Conservation (phyloP, 176 grass and related monocot species). For the Avena eriantha region DNA sequence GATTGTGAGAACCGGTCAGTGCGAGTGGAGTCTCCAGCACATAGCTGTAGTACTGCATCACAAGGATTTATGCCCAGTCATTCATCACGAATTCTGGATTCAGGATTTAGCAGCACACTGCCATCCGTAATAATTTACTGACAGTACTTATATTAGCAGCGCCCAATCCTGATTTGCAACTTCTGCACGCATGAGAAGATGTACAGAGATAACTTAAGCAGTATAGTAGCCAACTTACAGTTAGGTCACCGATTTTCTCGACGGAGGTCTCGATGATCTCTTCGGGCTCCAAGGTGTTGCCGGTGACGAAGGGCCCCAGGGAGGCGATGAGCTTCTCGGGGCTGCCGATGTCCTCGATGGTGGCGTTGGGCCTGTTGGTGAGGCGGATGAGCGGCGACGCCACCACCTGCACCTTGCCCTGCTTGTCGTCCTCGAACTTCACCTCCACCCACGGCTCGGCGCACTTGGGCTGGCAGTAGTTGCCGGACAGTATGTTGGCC, state of each 20-base stretch:
- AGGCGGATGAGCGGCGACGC: constrained; percentile 89
- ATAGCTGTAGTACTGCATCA: constrained; percentile 92
- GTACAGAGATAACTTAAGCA: no score
- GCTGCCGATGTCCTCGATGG: constrained; percentile 91
- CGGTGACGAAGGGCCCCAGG: constrained; percentile 93
- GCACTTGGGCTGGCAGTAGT: constrained; percentile 98
- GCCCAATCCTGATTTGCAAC: neutral
- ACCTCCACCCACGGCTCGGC: constrained; percentile 99
- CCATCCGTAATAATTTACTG: neutral
- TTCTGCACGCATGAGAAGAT: no score
- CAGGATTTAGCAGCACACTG: neutral
- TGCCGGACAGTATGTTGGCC: constrained; percentile 95
- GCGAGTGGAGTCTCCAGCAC: constrained; percentile 92
- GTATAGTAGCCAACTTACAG: constrained; percentile 48
- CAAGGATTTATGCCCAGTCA: neutral
- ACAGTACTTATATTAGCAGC: neutral
- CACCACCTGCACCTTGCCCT: constrained; percentile 95
- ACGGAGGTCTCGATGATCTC: constrained; percentile 74
- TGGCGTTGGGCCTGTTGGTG: constrained; percentile 88
- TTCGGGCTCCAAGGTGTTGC: constrained; percentile 86
- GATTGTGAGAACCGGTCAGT: constrained; percentile 84
- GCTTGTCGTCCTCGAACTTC: constrained; percentile 93
- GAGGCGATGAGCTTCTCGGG: constrained; percentile 89
- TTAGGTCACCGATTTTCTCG: constrained; percentile 68
- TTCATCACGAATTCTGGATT: neutral